These are phyloP conservation scores for Pseudophaeomoniella oleicola DNA, from an alignment of 2,329 filamentous ascomycete species.

Conservation along the genomic window DNA sequence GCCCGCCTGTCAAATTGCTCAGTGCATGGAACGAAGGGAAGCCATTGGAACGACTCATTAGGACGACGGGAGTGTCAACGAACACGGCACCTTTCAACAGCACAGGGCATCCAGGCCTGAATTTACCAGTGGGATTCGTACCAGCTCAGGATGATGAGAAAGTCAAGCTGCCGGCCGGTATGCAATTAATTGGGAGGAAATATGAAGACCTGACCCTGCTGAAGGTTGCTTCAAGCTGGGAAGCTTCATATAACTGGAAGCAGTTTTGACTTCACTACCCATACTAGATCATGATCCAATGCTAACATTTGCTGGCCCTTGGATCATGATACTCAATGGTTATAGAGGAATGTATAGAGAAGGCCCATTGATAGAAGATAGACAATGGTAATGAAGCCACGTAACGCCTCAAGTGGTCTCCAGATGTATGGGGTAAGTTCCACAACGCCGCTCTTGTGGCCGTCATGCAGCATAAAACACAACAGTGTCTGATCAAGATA, in stretches of 20 bases:
- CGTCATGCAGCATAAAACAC: too few species aligned
- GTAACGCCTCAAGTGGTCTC: too few species aligned
- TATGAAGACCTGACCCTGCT: constrained; percentile 12
- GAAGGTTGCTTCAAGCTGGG: constrained; percentile 12
- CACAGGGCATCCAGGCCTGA: constrained; percentile 41
- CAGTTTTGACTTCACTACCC: too few species aligned
- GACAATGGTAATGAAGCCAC: too few species aligned
- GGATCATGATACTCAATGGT: too few species aligned
- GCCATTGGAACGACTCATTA: constrained; percentile 1
- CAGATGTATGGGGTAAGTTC: too few species aligned
- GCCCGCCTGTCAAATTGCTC: neutral
- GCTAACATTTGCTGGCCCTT: too few species aligned
- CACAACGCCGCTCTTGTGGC: too few species aligned
- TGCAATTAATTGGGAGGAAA: constrained; percentile 35
- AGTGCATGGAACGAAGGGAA: constrained; percentile 4
- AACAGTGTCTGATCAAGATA: too few species aligned
- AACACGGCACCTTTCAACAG: constrained; percentile 45
- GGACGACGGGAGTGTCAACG: constrained; percentile 35
- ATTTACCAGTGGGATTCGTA: constrained; percentile 35
- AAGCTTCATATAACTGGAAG: constrained; percentile 5
- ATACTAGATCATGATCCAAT: too few species aligned
- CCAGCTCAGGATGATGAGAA: constrained; percentile 23
- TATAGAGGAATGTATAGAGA: too few species aligned
- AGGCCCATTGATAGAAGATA: too few species aligned
- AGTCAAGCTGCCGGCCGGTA: constrained; percentile 31